Evolutionary conservation across 2,329 filamentous ascomycete species (phyloP), one percentile per base, ranked within the genome.

Genomic region (Alternaria arborescens): DNA sequence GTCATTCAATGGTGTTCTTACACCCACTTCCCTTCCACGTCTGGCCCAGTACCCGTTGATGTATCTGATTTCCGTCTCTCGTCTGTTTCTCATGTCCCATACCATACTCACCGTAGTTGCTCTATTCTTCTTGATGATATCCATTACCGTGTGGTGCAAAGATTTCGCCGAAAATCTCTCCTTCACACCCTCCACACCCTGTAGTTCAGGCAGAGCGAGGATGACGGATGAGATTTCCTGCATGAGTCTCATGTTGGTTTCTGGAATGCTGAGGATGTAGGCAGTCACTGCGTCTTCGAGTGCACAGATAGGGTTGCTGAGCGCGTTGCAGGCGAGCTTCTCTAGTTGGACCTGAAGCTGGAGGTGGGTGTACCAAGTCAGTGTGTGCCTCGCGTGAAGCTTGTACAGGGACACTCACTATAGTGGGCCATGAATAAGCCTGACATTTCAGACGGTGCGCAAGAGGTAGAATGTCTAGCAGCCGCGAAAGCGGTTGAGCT

Each of bases 31-130:
- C 3, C 55, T 16, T 38, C 51, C 55, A 14, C 44, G 30, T 18
- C 26, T 38, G n/a, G 46, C 55, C 50, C 60, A 61, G 30, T 61
- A 58, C 16, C 54, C 54, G 26, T 61, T 58, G 34, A 61, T 61
- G 14, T 50, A 58, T 24, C 42, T 42, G 14, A 53, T 40, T 22
- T 60, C 58, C 11, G 48, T 56, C 20, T 58, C 48, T 30, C 47
- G 48, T 1, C 48, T 50, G 12, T 44, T 48, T 16, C 58, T 52
- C 41, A 57, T 40, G 26, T 61, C 48, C 54, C 58, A 61, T n/a
- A 53, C 43, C 38, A 55, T 60, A 18, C 52, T 55, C 12, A 28
- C 36, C 5, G 41, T 46, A 18, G 57, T 51, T 20, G 32, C 52
- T 40, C 47, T 38, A n/a, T 46, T 53, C 36, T 26, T 42, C 8